Evolutionary conservation across 2,329 filamentous ascomycete genomes (phyloP).

Genomic region (Colletotrichum spinosum): DNA sequence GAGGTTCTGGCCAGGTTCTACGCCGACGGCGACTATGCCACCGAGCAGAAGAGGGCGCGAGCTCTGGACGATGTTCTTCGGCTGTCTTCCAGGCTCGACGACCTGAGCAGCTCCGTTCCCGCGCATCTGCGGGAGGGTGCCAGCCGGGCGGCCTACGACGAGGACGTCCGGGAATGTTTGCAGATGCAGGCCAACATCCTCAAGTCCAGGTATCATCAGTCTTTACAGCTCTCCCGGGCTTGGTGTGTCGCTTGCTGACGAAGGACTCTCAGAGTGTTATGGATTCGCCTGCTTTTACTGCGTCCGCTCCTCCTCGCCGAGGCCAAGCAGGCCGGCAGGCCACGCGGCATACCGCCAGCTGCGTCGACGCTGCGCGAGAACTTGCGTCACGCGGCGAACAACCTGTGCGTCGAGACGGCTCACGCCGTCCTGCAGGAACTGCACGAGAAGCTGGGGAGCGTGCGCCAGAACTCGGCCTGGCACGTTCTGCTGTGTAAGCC

Average conservation of each 20-base stretch:
- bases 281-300: conserved; percentile 7
- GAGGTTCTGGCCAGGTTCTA: no score
- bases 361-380: conserved; percentile 1
- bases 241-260: neutral
- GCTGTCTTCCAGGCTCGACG: no score
- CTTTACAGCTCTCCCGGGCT: accelerated
- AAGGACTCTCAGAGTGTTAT: neutral
- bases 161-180: neutral
- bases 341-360: neutral
- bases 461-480: conserved; percentile 22
- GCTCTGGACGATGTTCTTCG: no score
- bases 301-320: conserved; percentile 6
- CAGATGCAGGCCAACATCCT: conserved; percentile 24
- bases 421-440: conserved; percentile 18
- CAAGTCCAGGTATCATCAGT: conserved; percentile 11
- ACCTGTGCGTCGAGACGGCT: conserved; percentile 11
- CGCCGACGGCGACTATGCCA: no score
- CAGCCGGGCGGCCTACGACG: neutral
- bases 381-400: conserved; percentile 3
- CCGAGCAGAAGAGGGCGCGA: no score
- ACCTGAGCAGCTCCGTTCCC: no score
- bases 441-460: conserved; percentile 11
- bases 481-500: conserved; percentile 18
- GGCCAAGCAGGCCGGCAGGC: neutral
- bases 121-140: no score